Evolutionary conservation across 75 land plant species (phyloP).

Genomic region (Cupressus sempervirens): DNA sequence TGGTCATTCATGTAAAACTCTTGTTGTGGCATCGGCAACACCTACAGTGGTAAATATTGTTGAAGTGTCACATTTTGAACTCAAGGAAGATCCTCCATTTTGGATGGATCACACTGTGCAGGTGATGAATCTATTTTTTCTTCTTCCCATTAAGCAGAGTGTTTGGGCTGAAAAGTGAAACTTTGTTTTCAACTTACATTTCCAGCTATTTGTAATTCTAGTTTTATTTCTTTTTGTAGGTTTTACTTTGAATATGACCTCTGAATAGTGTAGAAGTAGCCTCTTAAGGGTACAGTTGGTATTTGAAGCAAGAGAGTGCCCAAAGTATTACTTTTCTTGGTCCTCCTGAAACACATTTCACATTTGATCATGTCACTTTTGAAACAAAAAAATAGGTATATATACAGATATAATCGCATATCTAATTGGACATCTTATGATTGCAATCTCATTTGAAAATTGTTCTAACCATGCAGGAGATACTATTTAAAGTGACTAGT

Average conservation of each 20-base stretch:
- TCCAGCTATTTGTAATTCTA: constrained; percentile 8
- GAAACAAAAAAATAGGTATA: too few species aligned
- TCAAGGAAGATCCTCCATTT: constrained; percentile 76
- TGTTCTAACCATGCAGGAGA: too few species aligned
- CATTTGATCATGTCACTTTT: too few species aligned
- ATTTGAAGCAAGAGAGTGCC: too few species aligned
- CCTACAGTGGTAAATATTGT: constrained; percentile 38
- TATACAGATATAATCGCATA: too few species aligned
- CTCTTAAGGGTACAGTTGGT: constrained; percentile 58
- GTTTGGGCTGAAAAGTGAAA: too few species aligned
- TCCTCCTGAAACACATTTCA: too few species aligned
- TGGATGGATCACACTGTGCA: constrained; percentile 99
- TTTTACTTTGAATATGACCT: constrained; percentile 82
- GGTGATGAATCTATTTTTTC: constrained; percentile 28
- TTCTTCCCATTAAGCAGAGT: background rate
- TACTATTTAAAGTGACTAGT: too few species aligned
- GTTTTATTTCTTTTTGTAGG: constrained; percentile 36
- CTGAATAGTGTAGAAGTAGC: constrained; percentile 54
- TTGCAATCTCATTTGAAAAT: too few species aligned
- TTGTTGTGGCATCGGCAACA: constrained; percentile 14
- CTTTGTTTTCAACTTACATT: background rate
- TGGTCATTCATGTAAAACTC: constrained; percentile 37
- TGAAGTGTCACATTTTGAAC: constrained; percentile 84
- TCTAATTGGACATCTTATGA: too few species aligned
- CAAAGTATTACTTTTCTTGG: too few species aligned